phyloP scores from a whole-genome alignment of 495 filamentous ascomycete species.

The Clavariopsis aquatica region DNA sequence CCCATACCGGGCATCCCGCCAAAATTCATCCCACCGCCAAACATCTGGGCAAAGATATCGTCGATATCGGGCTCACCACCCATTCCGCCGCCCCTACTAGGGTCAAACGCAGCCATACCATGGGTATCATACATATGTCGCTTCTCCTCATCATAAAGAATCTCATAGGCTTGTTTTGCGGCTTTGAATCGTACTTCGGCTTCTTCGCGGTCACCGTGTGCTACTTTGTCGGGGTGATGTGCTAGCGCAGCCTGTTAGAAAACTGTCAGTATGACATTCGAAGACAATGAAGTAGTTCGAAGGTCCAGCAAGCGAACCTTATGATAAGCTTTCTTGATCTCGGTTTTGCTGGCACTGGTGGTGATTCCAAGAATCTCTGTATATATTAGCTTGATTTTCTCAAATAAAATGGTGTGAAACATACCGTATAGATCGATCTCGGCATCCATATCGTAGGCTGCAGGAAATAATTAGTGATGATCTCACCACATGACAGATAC shows the following conservation, averaged over 20 bases:
- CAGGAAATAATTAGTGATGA: conserved; percentile 6
- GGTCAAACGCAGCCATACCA: conserved; percentile 92
- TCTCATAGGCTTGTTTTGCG: conserved; percentile 92
- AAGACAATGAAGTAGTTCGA: conserved; percentile 3
- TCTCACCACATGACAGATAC: conserved; percentile 1
- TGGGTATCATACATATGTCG: conserved; percentile 87
- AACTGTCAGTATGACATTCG: not conserved
- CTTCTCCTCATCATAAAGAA: conserved; percentile 94
- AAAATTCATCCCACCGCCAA: conserved; percentile 60
- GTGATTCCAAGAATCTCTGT: conserved; percentile 76
- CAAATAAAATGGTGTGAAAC: conserved; percentile 14
- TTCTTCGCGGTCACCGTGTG: conserved; percentile 76
- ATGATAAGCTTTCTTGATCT: conserved; percentile 96
- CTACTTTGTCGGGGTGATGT: conserved; percentile 94
- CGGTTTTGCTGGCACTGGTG: conserved; percentile 68
- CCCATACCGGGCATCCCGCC: conserved; percentile 56
- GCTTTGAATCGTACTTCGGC: conserved; percentile 90
- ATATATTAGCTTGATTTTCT: conserved; percentile 24
- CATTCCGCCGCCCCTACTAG: conserved; percentile 61
- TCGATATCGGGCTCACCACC: conserved; percentile 75
- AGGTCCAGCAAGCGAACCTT: conserved; percentile 61
- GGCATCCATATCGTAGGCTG: conserved; percentile 44
- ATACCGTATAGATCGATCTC: conserved; percentile 70
- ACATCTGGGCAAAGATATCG: conserved; percentile 92
- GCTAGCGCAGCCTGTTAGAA: conserved; percentile 71